Percentiles rank a stretch among this genome's conserved stretches.
These are phyloP conservation scores for Kewa caespitosa DNA, from an alignment of 179 eudicot genomes.

Conservation along the genomic window DNA sequence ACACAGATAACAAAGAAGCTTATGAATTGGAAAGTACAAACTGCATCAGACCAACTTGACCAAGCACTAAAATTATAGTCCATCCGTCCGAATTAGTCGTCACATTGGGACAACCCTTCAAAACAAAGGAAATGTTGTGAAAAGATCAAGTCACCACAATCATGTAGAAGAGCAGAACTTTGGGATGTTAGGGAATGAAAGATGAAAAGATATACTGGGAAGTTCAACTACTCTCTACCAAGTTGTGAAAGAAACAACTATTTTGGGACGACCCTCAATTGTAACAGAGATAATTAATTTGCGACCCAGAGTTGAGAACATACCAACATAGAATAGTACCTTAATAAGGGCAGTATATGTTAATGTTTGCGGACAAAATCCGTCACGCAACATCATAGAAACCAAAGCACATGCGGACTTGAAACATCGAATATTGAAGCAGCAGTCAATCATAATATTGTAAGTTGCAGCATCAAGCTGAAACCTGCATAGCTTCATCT, in stretches of 20 bases:
- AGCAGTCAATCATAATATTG: conserved; percentile 79
- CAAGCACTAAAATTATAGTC: background rate
- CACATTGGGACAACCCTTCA: no score
- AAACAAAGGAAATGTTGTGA: no score
- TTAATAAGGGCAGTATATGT: conserved; percentile 69
- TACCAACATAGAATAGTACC: conserved; percentile 38
- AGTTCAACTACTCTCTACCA: no score
- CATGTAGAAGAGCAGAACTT: no score
- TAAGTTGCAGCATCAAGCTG: conserved; percentile 61
- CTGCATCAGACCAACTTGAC: background rate
- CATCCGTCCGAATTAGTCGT: no score
- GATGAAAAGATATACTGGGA: no score
- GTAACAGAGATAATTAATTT: no score
- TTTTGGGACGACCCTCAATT: no score
- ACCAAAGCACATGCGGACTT: conserved; percentile 69
- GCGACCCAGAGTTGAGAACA: no score
- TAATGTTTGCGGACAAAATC: conserved; percentile 43
- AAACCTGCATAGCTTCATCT: conserved; percentile 49
- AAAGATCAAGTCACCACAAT: no score
- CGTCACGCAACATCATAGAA: conserved; percentile 75
- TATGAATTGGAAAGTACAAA: background rate
- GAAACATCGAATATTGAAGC: conserved; percentile 53
- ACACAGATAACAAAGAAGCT: background rate
- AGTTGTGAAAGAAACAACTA: no score
- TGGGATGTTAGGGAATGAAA: no score